A percentile compares a stretch with the other conserved stretches of the same genome.
Evolutionary conservation across 345 rosid genomes (phyloP).

Genomic region (Lepidium didymum): DNA sequence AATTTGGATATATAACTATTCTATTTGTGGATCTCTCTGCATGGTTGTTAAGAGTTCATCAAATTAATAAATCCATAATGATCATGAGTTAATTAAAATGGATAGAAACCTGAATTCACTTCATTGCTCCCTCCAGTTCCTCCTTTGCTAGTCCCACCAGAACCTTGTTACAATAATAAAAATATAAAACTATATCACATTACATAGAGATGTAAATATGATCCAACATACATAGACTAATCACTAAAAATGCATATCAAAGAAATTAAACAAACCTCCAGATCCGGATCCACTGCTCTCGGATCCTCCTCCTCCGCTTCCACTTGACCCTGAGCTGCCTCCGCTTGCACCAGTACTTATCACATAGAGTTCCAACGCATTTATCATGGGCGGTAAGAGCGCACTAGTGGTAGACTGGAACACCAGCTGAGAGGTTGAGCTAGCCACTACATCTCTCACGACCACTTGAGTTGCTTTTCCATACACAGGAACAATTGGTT

Average conservation of each 20-base stretch:
- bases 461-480: conserved; percentile 12
- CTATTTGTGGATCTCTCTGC: background rate
- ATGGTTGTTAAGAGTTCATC: background rate
- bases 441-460: conserved; percentile 9
- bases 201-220: too few relatives aligned
- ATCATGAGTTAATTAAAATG: background rate
- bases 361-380: conserved; percentile 16
- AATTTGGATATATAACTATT: background rate
- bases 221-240: background rate
- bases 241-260: background rate
- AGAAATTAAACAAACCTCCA: background rate
- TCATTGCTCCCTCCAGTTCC: background rate
- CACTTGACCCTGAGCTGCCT: background rate
- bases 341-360: conserved; percentile 9
- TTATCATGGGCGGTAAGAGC: background rate
- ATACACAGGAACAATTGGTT: background rate
- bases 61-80: background rate
- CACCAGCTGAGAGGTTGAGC: background rate
- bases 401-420: background rate
- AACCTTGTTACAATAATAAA: background rate
- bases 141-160: background rate
- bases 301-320: too few relatives aligned
- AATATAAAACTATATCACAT: too few relatives aligned
- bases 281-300: background rate
- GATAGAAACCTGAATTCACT: background rate